These are phyloP conservation scores for Tieghemiomyces parasiticus DNA, from an alignment of 192 early-diverging fungal species.

Conservation along the genomic window DNA sequence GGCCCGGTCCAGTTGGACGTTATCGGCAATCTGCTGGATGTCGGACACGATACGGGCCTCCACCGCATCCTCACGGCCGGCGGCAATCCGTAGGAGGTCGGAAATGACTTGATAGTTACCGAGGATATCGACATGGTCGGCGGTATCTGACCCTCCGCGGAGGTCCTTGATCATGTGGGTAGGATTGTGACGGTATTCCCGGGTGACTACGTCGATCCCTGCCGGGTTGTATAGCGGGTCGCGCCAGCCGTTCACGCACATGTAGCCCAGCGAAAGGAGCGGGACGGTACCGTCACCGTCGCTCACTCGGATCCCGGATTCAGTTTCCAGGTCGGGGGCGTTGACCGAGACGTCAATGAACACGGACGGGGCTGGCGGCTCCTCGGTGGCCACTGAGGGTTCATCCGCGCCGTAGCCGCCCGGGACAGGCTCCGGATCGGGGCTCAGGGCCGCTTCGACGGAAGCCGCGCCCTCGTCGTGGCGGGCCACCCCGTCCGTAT, in stretches of 20 bases:
- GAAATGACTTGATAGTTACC: slow-evolving; percentile 59
- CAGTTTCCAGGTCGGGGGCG: slow-evolving; percentile 40
- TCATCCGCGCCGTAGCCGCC: slow-evolving; percentile 15
- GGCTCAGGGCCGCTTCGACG: slow-evolving; percentile 5
- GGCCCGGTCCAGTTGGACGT: slow-evolving; percentile 14
- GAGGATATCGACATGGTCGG: slow-evolving; percentile 79
- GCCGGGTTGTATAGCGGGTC: slow-evolving; percentile 69
- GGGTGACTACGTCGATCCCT: slow-evolving; percentile 45
- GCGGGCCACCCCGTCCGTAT: slow-evolving; percentile 26
- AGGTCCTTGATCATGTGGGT: slow-evolving; percentile 31
- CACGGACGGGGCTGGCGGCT: slow-evolving; percentile 9
- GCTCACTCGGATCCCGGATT: slow-evolving; percentile 29
- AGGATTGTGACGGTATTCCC: slow-evolving; percentile 50
- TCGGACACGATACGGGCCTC: slow-evolving; percentile 26
- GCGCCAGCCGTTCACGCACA: slow-evolving; percentile 75
- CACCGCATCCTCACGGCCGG: slow-evolving; percentile 23
- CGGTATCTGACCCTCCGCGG: slow-evolving; percentile 55
- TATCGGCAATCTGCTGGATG: slow-evolving; percentile 24
- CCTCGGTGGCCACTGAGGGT: slow-evolving; percentile 13
- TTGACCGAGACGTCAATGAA: slow-evolving; percentile 37
- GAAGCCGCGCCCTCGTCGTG: slow-evolving; percentile 15
- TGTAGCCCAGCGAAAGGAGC: slow-evolving; percentile 69
- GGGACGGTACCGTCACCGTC: slow-evolving; percentile 82
- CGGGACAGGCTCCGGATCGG: background rate
- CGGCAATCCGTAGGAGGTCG: slow-evolving; percentile 37